Conservation (phyloP, 495 filamentous ascomycete species). For the Corynascus novoguineensis region DNA sequence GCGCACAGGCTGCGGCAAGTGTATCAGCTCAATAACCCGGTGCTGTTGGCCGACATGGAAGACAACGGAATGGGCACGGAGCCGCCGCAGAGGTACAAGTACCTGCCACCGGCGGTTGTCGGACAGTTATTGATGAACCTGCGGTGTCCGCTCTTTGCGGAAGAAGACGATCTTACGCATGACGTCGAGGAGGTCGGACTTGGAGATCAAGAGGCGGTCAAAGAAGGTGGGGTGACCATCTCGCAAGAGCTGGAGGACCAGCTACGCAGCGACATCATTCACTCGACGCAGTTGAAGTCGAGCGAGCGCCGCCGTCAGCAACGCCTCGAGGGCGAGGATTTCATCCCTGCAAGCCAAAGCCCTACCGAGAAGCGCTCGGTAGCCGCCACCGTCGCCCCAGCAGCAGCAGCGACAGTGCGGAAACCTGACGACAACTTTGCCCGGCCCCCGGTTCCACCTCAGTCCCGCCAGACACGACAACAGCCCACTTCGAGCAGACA, state of each 20-base stretch:
- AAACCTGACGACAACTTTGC: not conserved
- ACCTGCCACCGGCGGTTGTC: slow-evolving; percentile 42
- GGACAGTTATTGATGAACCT: slow-evolving; percentile 45
- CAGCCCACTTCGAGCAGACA: slow-evolving; percentile 2
- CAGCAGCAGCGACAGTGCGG: too few relatives aligned
- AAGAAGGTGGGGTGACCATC: slow-evolving; percentile 20
- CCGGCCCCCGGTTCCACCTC: not conserved
- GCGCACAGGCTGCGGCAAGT: slow-evolving; percentile 48
- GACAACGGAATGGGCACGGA: slow-evolving; percentile 38
- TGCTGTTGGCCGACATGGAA: slow-evolving; percentile 39
- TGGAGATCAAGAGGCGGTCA: slow-evolving; percentile 5
- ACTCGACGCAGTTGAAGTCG: slow-evolving; percentile 35
- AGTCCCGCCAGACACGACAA: slow-evolving; percentile 5
- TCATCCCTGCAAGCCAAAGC: slow-evolving; percentile 33
- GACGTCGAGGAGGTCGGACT: slow-evolving; percentile 1
- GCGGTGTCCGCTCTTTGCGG: slow-evolving; percentile 36
- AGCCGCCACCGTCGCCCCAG: too few relatives aligned
- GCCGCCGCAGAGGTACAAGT: slow-evolving; percentile 36
- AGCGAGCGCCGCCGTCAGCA: not conserved
- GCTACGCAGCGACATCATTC: slow-evolving; percentile 39
- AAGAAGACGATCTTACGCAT: slow-evolving; percentile 23
- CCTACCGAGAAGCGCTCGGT: slow-evolving; percentile 2
- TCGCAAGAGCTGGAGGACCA: slow-evolving; percentile 47
- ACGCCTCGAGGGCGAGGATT: slow-evolving; percentile 23
- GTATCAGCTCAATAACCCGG: slow-evolving; percentile 48